phyloP scores from a whole-genome alignment of 106 monocot genomes.

The Dendrobium nobile region DNA sequence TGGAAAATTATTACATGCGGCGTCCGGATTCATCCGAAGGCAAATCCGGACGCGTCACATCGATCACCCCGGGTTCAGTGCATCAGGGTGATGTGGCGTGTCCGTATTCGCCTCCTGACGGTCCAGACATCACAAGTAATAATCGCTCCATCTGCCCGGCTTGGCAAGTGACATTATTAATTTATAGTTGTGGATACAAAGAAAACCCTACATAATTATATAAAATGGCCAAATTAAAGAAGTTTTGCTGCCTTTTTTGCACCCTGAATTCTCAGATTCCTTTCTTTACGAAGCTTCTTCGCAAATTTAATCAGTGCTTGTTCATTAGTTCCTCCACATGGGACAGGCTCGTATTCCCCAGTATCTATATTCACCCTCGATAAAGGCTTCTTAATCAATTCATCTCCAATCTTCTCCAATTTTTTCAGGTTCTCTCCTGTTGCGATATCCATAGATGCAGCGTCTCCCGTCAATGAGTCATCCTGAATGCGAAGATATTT shows the following conservation, averaged over 20 bases:
- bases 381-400: conserved; percentile 34
- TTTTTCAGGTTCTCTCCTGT: conserved; percentile 34
- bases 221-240: no score
- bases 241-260: no score
- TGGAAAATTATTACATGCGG: no score
- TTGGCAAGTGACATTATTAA: conserved; percentile 6
- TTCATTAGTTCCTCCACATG: conserved; percentile 41
- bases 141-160: no score
- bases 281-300: conserved; percentile 26
- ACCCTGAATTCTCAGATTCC: conserved; percentile 10
- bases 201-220: no score
- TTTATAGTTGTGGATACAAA: no score
- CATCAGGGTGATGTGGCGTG: no score
- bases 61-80: no score
- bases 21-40: no score
- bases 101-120: no score
- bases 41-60: no score
- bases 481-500: conserved; percentile 73
- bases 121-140: no score
- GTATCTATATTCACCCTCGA: conserved; percentile 53
- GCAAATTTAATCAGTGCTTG: conserved; percentile 30
- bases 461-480: conserved; percentile 28
- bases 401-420: conserved; percentile 32
- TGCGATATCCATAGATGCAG: conserved; percentile 39
- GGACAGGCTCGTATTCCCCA: conserved; percentile 19